Base-by-base conservation (phyloP, 2,329 filamentous ascomycete genomes). In the Diaporthe sp. region DNA sequence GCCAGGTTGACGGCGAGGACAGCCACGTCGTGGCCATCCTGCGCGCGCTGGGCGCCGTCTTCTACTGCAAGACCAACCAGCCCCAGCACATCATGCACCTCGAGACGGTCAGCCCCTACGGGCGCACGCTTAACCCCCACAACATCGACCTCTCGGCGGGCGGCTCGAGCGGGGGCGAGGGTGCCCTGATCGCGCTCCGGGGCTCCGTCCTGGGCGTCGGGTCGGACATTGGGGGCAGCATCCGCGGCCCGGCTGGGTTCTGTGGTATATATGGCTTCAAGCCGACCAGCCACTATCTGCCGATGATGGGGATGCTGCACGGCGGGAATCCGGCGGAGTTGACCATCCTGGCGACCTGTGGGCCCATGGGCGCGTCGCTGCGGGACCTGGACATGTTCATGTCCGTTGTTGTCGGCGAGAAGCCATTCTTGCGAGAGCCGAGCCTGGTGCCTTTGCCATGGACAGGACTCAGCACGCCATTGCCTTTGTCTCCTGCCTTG, bases 11-110 rank as follows among this genome's bases (percentile, higher is more conserved):
- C 19, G 80, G 84, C 15, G 82, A 86, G 44, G 90, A 93, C 80
- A 86, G 90, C 8, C 88, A 89, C 0, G 85, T 94, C 42, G 87
- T 93, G 0, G 85, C 87, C 0, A 84, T 93, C 1, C 83, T 94
- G 13, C 84, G 88, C 51, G 84, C 84, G 22, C 85, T 91, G 0
- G 93, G 92, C 2, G 92, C 92, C 1, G 87, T 94, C 1, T 85
- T 92, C 62, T 92, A 92, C 79, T 89, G 90, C 75, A 94, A 94
- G 81, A 94, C 93, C 0, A 94, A 93, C 73, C 88, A 94, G 8
- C 92, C 93, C 0, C 90, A 91, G 78, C 88, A 86, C 0, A 83
- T 91, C 65, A 87, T 86, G 81, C 85, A 86, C 22, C 80, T 92
- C 51, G 92, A 94, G 79, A 90, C 87, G 4, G 87, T 88, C 55